Evolutionary conservation across 23 red algal genomes (phyloP).

Genomic region (Rhodosorus marinus): DNA sequence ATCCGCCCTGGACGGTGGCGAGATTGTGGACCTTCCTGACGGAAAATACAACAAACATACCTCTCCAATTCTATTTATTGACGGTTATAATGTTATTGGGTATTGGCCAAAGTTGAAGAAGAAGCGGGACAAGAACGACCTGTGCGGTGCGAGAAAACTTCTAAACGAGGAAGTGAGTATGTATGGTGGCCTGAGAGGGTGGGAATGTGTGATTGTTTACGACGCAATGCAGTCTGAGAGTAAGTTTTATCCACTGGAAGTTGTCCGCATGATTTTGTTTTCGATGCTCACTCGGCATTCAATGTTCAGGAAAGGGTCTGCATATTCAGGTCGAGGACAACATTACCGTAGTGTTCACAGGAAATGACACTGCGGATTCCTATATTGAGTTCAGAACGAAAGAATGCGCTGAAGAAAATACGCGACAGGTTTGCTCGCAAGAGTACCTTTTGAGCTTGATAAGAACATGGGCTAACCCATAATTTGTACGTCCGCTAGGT

Average conservation of each 20-base stretch:
- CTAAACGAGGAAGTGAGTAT: constrained; percentile 21
- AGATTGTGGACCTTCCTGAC: neutral
- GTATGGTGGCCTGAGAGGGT: constrained; percentile 21
- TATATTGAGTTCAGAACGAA: constrained; percentile 30
- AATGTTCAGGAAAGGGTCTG: neutral
- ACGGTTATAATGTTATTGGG: constrained; percentile 60
- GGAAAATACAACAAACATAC: neutral
- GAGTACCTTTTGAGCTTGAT: too few relatives aligned
- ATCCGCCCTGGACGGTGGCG: neutral
- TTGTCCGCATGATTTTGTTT: neutral
- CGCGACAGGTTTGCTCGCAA: too few relatives aligned
- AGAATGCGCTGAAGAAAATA: constrained; percentile 6
- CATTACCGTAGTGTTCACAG: constrained; percentile 35
- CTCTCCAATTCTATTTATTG: constrained; percentile 29
- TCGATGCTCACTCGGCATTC: constrained; percentile 2
- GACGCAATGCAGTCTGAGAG: constrained; percentile 4
- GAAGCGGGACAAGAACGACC: constrained; percentile 16
- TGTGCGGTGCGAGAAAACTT: constrained; percentile 19
- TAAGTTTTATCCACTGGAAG: neutral
- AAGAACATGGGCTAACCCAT: neutral
- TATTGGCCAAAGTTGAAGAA: constrained; percentile 33
- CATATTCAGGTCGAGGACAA: neutral
- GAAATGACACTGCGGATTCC: constrained; percentile 25
- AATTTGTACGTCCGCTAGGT: neutral
- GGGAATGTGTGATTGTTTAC: constrained; percentile 48